Conservation (phyloP, 2,329 filamentous ascomycete species). For the Arthrobotrys conoides region DNA sequence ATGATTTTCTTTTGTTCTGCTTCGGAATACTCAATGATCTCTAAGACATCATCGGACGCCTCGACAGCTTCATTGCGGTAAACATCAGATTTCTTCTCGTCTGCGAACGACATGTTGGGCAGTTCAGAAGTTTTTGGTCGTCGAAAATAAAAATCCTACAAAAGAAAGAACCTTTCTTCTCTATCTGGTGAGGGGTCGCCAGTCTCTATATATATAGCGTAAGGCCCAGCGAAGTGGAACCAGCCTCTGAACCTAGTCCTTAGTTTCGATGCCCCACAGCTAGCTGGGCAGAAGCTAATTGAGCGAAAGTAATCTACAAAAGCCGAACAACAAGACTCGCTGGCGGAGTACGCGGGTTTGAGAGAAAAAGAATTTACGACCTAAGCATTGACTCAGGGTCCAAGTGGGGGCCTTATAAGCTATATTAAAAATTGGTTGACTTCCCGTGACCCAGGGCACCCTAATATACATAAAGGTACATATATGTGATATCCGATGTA, state of each 20-base stretch:
- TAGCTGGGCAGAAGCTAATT: not conserved
- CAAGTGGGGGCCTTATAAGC: not conserved
- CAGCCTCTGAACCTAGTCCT: not conserved
- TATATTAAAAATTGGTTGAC: not conserved
- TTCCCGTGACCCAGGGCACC: not conserved
- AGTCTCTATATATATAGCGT: constrained; percentile 14
- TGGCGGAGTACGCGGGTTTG: not conserved
- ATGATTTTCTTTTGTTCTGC: constrained; percentile 78
- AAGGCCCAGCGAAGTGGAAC: not conserved
- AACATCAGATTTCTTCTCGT: constrained; percentile 20
- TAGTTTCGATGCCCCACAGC: constrained; percentile 1
- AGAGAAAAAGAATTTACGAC: not conserved
- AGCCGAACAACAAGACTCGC: not conserved
- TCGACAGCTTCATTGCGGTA: constrained; percentile 9
- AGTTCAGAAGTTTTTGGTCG: not conserved
- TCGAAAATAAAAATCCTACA: not conserved
- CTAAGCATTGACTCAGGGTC: not conserved
- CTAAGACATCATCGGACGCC: constrained; percentile 1
- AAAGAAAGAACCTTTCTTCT: too few species aligned
- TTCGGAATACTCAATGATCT: constrained; percentile 29
- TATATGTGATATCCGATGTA: not conserved
- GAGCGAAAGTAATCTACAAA: not conserved
- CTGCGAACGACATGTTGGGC: constrained; percentile 14
- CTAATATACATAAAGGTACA: not conserved
- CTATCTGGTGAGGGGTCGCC: constrained; percentile 1